Conservation (phyloP, 73 alveolate genomes). For the Stentor roeselii region DNA sequence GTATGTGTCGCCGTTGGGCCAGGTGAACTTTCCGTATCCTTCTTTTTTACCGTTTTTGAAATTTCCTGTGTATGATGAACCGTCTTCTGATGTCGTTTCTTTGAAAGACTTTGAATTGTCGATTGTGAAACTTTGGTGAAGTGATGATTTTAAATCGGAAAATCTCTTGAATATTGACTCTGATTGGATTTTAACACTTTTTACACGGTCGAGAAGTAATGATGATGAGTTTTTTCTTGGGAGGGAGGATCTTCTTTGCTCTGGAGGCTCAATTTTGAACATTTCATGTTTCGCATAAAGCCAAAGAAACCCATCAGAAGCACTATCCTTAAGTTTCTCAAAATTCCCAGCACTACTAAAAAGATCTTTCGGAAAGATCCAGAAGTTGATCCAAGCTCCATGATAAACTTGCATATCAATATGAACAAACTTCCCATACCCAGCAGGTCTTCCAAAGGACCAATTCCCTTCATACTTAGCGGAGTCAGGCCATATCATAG, state of each 20-base stretch:
- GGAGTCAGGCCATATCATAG: conserved; percentile 44
- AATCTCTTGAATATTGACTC: background rate
- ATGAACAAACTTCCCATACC: conserved; percentile 28
- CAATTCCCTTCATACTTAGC: conserved; percentile 44
- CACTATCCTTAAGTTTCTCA: background rate
- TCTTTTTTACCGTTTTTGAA: conserved; percentile 61
- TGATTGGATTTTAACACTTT: background rate
- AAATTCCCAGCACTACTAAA: background rate
- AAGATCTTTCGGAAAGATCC: background rate
- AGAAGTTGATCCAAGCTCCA: background rate
- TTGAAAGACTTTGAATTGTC: conserved; percentile 52
- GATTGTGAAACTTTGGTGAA: conserved; percentile 46
- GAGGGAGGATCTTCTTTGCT: background rate
- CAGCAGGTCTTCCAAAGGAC: background rate
- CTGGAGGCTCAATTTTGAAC: conserved; percentile 9
- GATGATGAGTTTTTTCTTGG: background rate
- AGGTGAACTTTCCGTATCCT: conserved; percentile 59
- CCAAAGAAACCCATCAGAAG: conserved; percentile 14
- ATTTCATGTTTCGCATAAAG: conserved; percentile 20
- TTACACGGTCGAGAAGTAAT: background rate
- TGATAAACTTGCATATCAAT: conserved; percentile 19
- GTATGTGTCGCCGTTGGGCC: conserved; percentile 59
- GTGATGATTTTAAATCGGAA: background rate
- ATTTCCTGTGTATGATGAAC: conserved; percentile 59
- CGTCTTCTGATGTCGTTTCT: conserved; percentile 31